phyloP scores from a whole-genome alignment of 2,329 filamentous ascomycete species.

The Mollisia scopiformis region DNA sequence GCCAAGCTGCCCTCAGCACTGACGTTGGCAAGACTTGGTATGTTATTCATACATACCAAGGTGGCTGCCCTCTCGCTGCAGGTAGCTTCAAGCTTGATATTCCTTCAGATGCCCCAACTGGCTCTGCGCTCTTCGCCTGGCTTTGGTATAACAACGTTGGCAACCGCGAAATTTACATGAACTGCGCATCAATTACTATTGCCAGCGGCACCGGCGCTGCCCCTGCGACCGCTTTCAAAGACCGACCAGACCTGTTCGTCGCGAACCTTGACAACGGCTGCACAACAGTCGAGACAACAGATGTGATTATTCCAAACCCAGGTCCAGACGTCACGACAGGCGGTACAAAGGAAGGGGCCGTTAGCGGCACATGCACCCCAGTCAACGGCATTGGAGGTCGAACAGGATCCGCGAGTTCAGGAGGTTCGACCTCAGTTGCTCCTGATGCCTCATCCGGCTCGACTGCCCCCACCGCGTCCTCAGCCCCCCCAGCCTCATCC shows the following conservation, averaged over 20 bases:
- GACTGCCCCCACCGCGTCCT: too few relatives aligned
- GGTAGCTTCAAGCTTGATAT: conserved; percentile 33
- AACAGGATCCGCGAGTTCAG: not conserved
- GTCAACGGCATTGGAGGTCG: conserved; percentile 23
- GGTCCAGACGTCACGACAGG: conserved; percentile 45
- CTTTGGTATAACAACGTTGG: conserved; percentile 56
- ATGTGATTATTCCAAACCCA: conserved; percentile 58
- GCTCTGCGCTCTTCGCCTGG: conserved; percentile 42
- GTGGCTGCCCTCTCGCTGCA: conserved; percentile 24
- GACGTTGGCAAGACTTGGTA: conserved; percentile 59
- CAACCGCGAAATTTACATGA: conserved; percentile 70
- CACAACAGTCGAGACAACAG: conserved; percentile 47
- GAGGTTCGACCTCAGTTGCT: not conserved
- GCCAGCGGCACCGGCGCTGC: conserved; percentile 22
- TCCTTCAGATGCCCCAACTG: conserved; percentile 31
- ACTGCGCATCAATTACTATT: conserved; percentile 62
- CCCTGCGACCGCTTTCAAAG: conserved; percentile 41
- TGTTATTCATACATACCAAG: conserved; percentile 57
- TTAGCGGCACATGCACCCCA: conserved; percentile 31
- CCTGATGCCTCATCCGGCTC: not conserved
- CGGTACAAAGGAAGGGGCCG: conserved; percentile 12
- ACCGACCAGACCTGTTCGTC: conserved; percentile 59
- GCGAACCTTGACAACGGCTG: conserved; percentile 59
- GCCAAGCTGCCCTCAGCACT: conserved; percentile 63
- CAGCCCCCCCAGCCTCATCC: too few relatives aligned